Conservation (phyloP, 805 yeast genomes). For the Kuraishia borneana region DNA sequence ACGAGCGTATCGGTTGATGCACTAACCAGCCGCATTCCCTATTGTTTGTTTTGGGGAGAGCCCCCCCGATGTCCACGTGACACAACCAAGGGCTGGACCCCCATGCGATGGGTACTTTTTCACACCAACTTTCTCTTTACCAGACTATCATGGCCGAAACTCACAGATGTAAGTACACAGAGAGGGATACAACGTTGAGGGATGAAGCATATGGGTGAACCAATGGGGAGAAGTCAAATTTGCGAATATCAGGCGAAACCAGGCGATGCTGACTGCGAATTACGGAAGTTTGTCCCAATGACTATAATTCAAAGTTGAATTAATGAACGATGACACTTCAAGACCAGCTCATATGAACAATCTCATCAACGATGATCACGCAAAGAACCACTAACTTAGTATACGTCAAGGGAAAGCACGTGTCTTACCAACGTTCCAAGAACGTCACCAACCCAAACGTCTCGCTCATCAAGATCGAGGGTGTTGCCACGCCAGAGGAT, state of each 20-base stretch:
- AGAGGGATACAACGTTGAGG: no score
- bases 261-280: background rate
- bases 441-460: constrained; percentile 96
- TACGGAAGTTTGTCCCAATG: background rate
- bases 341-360: background rate
- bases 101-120: no score
- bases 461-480: constrained; percentile 94
- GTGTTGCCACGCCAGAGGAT: constrained; percentile 83
- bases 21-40: no score
- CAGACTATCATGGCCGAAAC: constrained; percentile 77
- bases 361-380: background rate
- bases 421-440: constrained; percentile 99
- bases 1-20: constrained; percentile 36
- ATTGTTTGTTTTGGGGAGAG: no score
- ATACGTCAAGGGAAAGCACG: constrained; percentile 99
- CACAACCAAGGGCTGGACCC: background rate
- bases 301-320: background rate
- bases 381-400: constrained; percentile 33
- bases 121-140: no score
- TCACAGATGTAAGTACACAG: constrained; percentile 79
- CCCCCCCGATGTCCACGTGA: background rate
- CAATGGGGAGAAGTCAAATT: background rate
- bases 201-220: background rate
- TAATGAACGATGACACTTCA: background rate
- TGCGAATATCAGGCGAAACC: background rate